A percentile compares a stretch with the other conserved stretches of the same genome.
Conservation (phyloP, 2,329 filamentous ascomycete species). For the Thyridium curvatum region DNA sequence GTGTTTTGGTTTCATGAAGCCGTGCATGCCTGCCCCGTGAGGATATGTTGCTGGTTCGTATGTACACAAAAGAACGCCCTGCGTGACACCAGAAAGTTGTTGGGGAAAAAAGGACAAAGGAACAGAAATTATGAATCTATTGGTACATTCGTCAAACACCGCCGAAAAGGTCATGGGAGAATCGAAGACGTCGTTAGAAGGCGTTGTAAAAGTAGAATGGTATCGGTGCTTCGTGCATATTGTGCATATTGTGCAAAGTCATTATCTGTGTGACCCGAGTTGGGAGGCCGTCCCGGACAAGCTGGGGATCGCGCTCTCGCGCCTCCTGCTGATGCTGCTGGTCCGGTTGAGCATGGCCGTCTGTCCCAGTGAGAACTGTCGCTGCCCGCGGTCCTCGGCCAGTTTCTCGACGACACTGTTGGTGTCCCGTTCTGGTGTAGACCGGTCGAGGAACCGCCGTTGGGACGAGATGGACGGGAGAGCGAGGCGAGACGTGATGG, state of each 20-base stretch:
- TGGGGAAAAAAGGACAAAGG: too few species aligned
- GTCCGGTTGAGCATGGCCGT: conserved; percentile 33
- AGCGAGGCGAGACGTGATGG: conserved; percentile 39
- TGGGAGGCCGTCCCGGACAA: conserved; percentile 31
- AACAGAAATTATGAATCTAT: conserved; percentile 7
- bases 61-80: conserved; percentile 1
- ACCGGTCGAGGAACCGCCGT: conserved; percentile 44
- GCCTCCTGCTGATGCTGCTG: conserved; percentile 37
- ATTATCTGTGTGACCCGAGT: conserved; percentile 38
- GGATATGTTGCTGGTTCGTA: too few species aligned
- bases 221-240: too few species aligned
- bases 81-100: conserved; percentile 1
- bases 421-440: conserved; percentile 33
- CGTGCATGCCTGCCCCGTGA: too few species aligned
- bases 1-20: too few species aligned
- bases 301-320: conserved; percentile 34
- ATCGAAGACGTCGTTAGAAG: conserved; percentile 13
- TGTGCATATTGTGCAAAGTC: conserved; percentile 1
- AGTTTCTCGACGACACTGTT: conserved; percentile 26
- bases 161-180: conserved; percentile 1
- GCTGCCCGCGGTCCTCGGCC: conserved; percentile 33
- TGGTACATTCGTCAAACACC: conserved; percentile 10
- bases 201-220: too few species aligned
- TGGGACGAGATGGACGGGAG: conserved; percentile 26
- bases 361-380: conserved; percentile 38